Percentiles rank a stretch among this genome's conserved stretches.
Evolutionary conservation across 2,329 filamentous ascomycete species (phyloP).

Genomic region (Pestalotiopsis sp.): DNA sequence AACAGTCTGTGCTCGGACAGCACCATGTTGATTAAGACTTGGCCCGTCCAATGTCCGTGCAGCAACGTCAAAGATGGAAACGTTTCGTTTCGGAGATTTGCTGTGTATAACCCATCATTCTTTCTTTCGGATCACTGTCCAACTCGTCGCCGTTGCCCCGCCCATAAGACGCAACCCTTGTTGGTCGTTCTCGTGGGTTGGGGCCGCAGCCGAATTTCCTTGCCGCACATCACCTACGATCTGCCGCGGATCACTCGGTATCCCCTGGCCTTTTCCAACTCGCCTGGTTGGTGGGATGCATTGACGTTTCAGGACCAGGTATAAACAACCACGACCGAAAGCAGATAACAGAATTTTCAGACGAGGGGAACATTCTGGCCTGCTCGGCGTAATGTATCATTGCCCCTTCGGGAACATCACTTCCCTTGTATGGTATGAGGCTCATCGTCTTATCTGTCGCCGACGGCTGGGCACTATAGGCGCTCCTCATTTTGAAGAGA

Average conservation of each 20-base stretch:
- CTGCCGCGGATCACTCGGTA: background rate
- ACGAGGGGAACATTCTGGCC: background rate
- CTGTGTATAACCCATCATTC: too few species aligned
- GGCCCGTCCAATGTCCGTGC: too few species aligned
- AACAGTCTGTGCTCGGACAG: too few species aligned
- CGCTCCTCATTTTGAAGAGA: background rate
- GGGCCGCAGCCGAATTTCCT: background rate
- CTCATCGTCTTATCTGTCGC: background rate
- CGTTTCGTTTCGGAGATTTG: too few species aligned
- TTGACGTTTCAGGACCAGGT: background rate
- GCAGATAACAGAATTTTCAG: background rate
- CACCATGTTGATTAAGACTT: too few species aligned
- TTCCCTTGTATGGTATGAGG: background rate
- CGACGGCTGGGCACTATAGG: background rate
- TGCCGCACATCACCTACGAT: background rate
- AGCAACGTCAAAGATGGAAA: too few species aligned
- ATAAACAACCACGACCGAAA: background rate
- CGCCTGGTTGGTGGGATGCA: background rate
- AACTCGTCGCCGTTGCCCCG: too few species aligned
- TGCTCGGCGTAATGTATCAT: background rate
- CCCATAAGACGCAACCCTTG: background rate
- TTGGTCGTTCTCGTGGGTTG: background rate
- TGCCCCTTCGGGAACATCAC: background rate
- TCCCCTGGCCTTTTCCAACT: background rate
- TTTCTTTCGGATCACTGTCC: too few species aligned